phyloP scores from a whole-genome alignment of 495 filamentous ascomycete species.

The Aspergillus indologenus region DNA sequence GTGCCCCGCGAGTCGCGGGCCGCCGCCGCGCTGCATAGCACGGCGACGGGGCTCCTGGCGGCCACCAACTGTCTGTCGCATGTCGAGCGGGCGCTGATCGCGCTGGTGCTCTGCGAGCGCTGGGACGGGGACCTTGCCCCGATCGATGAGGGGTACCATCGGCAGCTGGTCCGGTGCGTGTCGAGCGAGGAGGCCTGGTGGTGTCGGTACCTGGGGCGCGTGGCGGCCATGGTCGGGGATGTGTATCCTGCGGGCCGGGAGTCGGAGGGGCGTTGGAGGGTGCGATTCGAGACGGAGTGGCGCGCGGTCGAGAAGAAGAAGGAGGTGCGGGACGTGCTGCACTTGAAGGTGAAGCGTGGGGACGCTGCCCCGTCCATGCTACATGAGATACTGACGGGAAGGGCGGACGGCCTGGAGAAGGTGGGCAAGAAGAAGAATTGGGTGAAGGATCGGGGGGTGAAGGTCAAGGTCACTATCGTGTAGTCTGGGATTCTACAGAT shows the following conservation, averaged over 20 bases:
- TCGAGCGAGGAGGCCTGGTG: constrained; percentile 51
- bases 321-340: constrained; percentile 24
- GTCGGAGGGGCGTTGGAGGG: constrained; percentile 20
- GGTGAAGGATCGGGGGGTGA: constrained; percentile 31
- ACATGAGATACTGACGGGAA: constrained; percentile 33
- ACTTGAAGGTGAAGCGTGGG: constrained; percentile 31
- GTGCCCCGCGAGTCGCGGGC: constrained; percentile 52
- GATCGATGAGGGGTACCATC: constrained; percentile 40
- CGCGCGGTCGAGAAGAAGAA: constrained; percentile 25
- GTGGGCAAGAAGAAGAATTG: constrained; percentile 61
- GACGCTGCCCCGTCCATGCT: constrained; percentile 14
- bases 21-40: constrained; percentile 63
- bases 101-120: constrained; percentile 66
- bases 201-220: constrained; percentile 54
- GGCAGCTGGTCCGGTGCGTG: constrained; percentile 39
- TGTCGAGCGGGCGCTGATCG: constrained; percentile 61
- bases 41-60: constrained; percentile 64
- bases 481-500: too few species aligned
- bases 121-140: constrained; percentile 66
- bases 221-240: constrained; percentile 48
- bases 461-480: constrained; percentile 16
- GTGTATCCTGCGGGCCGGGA: constrained; percentile 54
- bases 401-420: constrained; percentile 48
- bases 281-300: constrained; percentile 33
- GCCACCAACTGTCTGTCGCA: constrained; percentile 67